These are phyloP conservation scores for Pichia kudriavzevii DNA, from an alignment of 1,139 yeast species.

Conservation along the genomic window DNA sequence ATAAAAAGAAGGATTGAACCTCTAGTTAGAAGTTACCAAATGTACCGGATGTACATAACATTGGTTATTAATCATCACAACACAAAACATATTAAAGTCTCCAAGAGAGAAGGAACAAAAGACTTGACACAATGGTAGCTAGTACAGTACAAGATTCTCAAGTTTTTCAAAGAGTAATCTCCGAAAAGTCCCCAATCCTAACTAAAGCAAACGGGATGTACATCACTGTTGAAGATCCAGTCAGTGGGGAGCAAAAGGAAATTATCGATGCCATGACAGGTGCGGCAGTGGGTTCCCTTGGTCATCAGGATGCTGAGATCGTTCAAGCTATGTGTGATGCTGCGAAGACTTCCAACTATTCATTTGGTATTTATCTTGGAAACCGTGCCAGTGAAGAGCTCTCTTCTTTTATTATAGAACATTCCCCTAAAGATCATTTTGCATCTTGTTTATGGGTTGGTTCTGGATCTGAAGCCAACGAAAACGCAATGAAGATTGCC, in stretches of 20 bases:
- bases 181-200: constrained; percentile 35
- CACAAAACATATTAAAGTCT: no score
- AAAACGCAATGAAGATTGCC: constrained; percentile 45
- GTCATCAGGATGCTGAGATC: constrained; percentile 48
- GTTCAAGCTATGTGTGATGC: constrained; percentile 42
- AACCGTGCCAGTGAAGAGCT: constrained; percentile 41
- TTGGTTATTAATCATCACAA: no score
- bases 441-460: constrained; percentile 41
- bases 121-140: no score
- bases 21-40: not conserved
- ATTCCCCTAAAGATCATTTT: constrained; percentile 40
- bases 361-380: constrained; percentile 36
- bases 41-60: no score
- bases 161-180: constrained; percentile 38
- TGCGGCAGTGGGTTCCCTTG: constrained; percentile 58
- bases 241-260: constrained; percentile 35
- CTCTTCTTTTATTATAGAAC: constrained; percentile 38
- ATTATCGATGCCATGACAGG: constrained; percentile 54
- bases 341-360: constrained; percentile 37
- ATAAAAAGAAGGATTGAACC: no score
- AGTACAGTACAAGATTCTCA: constrained; percentile 26
- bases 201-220: constrained; percentile 37
- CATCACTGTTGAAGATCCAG: constrained; percentile 41
- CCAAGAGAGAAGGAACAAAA: no score
- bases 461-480: constrained; percentile 53